Conservation (phyloP, 208 protist genomes). For the Leishmania aethiopica region DNA sequence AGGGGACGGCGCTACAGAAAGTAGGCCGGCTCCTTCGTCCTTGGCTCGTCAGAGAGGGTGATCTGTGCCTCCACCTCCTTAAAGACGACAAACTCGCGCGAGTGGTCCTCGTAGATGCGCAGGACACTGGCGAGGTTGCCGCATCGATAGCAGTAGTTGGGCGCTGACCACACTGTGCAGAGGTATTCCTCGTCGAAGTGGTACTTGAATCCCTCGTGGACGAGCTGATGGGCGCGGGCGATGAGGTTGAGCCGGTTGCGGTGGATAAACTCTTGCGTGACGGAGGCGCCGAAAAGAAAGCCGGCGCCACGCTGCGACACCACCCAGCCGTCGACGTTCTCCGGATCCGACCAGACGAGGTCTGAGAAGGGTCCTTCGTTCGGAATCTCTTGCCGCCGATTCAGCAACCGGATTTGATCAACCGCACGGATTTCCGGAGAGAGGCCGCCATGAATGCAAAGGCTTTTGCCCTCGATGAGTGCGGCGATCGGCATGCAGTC, state of each 20-base stretch:
- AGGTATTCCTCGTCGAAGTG: constrained; percentile 86
- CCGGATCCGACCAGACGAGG: constrained; percentile 92
- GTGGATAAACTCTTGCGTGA: constrained; percentile 82
- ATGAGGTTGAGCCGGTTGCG: constrained; percentile 88
- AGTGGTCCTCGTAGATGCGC: constrained; percentile 89
- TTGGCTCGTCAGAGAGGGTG: constrained; percentile 30
- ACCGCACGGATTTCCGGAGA: constrained; percentile 94
- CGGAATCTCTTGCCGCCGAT: constrained; percentile 86
- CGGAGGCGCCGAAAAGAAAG: constrained; percentile 80
- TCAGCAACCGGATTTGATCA: constrained; percentile 86
- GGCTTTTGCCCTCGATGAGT: constrained; percentile 95
- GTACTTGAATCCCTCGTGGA: constrained; percentile 92
- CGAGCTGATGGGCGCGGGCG: constrained; percentile 91
- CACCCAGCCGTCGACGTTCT: constrained; percentile 78
- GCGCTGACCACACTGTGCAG: constrained; percentile 97
- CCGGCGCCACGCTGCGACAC: constrained; percentile 86
- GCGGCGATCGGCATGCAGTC: constrained; percentile 99
- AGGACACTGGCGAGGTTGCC: constrained; percentile 95
- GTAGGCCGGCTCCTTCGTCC: constrained; percentile 57
- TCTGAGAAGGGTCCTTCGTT: constrained; percentile 88
- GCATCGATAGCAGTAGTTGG: constrained; percentile 98
- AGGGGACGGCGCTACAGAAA: constrained; percentile 52
- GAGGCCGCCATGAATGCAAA: constrained; percentile 98
- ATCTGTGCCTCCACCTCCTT: constrained; percentile 77
- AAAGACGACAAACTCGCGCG: constrained; percentile 85